Evolutionary conservation across 768 basidiomycete genomes (phyloP), one percentile per base, ranked within the genome.

Genomic region (Albatrellus ellisii): DNA sequence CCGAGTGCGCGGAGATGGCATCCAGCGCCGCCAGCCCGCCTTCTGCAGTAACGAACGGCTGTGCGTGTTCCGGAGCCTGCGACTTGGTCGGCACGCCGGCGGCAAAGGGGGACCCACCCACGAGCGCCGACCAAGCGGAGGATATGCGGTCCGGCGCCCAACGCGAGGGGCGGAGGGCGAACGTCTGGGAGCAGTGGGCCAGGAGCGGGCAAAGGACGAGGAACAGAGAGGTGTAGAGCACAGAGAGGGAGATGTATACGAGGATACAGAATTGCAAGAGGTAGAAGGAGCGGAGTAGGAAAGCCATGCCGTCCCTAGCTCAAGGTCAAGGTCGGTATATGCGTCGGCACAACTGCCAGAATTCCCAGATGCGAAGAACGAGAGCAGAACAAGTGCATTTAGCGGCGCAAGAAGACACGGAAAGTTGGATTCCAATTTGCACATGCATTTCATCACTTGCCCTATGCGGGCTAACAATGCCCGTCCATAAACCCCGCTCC

Each of bases 141-240:
- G 42, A 28, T 25, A 42, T 20, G 25, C 33, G 22, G 21, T 35
- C 15, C 17, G 34, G 31, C 12, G 43, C 10, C 25, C 35, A 36
- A 18, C 18, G 22, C 24, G 44, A 36, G 8, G 45, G 15, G n/a
- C 49, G 47, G 15, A 46, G 38, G 14, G 38, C 47, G 22, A 47
- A 41, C 26, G 40, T 31, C 20, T 32, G 27, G 10, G 49, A 43
- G 32, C 49, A 51, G 34, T 49, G 41, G 12, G 6, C 26, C 26
- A 51, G 24, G 35, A 51, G 45, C 15, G 49, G 49, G 21, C 49
- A 51, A 15, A 49, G n/a, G 28, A 51, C 26, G 21, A 47, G 29
- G 37, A 51, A 47, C 10, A 32, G 32, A 33, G 44, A 46, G 12
- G 51, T 52, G 43, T 51, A 50, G 33, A 52, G 32, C 14, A 49